Conservation (phyloP, 768 basidiomycete species). For the Heimioporus sp. region DNA sequence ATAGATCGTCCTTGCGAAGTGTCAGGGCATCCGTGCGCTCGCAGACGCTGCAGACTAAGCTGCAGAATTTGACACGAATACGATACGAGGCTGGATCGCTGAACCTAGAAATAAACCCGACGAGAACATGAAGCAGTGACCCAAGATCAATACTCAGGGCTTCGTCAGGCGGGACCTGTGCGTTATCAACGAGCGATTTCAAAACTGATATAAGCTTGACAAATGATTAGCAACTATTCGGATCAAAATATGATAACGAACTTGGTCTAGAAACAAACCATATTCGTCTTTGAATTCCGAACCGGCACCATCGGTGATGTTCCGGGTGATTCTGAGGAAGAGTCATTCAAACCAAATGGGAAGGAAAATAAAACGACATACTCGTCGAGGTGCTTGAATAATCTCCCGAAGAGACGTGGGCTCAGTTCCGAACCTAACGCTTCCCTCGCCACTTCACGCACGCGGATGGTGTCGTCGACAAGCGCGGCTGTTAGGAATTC, state of each 20-base stretch:
- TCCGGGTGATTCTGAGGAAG: constrained; percentile 45
- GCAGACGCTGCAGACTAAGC: constrained; percentile 66
- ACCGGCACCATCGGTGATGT: constrained; percentile 47
- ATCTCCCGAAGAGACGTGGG: constrained; percentile 59
- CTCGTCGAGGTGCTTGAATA: constrained; percentile 75
- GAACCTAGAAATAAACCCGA: constrained; percentile 64
- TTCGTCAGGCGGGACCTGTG: constrained; percentile 55
- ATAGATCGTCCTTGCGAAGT: constrained; percentile 62
- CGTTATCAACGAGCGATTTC: constrained; percentile 76
- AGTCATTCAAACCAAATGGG: not conserved
- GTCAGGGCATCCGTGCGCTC: constrained; percentile 58
- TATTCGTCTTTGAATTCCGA: constrained; percentile 39
- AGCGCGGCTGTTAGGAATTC: constrained; percentile 67
- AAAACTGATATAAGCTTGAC: constrained; percentile 70
- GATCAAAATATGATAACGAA: constrained; percentile 23
- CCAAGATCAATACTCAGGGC: constrained; percentile 63
- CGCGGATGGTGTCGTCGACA: constrained; percentile 56
- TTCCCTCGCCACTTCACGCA: constrained; percentile 79
- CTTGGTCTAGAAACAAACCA: constrained; percentile 71
- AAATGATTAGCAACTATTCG: constrained; percentile 11
- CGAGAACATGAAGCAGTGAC: constrained; percentile 55
- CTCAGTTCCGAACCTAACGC: constrained; percentile 80
- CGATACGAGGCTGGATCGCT: constrained; percentile 52
- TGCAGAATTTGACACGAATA: constrained; percentile 74
- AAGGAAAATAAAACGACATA: constrained; percentile 36